Evolutionary conservation across 2,329 filamentous ascomycete genomes (phyloP), one percentile per base, ranked within the genome.

Genomic region (Zymoseptoria tritici): DNA sequence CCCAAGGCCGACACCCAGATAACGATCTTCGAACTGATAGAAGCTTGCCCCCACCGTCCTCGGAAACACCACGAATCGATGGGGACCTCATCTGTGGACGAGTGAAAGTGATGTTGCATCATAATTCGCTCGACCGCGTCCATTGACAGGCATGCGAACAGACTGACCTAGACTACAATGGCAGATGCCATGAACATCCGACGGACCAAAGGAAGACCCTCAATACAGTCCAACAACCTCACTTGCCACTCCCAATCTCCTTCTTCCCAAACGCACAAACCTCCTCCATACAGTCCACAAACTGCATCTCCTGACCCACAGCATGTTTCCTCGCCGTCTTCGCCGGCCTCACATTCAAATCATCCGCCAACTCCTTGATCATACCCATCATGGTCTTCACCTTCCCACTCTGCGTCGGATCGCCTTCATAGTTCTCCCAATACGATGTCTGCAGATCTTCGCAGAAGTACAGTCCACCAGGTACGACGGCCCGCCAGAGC

Each of bases 401-500:
- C 52, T 54, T 58, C 21, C 59, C 61, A 21, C 26, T 59, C 36
- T 58, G 55, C 4, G 54, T 57, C 52, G 50, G 31, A 21, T 64
- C 64, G 9, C 67, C 66, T 67, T 75, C 16, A 52, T 67, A 64
- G 19, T 61, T 53, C 7, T 62, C 61, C 59, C 59, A 63, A 52
- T 63, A 68, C 52, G 62, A 66, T 24, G 67, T 69, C 61, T 69
- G 66, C 55, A 69, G 57, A 50, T 69, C 67, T 54, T 69, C 67
- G 51, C 66, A 69, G 31, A 69, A 69, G 56, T 69, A 69, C 1
- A 68, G 53, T 1, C 67, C 67, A 9, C 74, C 74, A 3, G 74
- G 72, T 59, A 71, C 73, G 19, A 77, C 68, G 2, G 68, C 66
- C 13, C 69, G 70, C 73, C 72, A 79, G 19, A 78, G 66, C 9